These are phyloP conservation scores for Heritiera fomes DNA, from an alignment of 345 rosid genomes.

Conservation along the genomic window DNA sequence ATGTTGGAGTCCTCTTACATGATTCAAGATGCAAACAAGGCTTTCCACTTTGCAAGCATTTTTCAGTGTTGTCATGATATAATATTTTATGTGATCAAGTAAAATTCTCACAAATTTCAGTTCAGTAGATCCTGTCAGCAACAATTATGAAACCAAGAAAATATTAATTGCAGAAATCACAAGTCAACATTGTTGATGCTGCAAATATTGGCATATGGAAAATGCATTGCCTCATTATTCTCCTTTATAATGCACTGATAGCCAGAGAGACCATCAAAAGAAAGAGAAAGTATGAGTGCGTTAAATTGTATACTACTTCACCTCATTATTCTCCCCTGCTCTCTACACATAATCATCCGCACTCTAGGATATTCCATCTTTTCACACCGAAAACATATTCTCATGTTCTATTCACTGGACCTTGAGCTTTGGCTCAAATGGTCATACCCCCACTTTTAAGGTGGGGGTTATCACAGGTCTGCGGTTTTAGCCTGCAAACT, in stretches of 20 bases:
- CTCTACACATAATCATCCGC: background rate
- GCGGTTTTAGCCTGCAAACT: background rate
- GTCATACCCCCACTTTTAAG: background rate
- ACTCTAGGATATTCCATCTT: background rate
- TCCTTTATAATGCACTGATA: background rate
- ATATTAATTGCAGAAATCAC: background rate
- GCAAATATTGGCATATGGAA: background rate
- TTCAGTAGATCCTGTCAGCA: background rate
- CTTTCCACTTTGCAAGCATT: background rate
- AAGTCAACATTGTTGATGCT: background rate
- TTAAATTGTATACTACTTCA: conserved; percentile 1
- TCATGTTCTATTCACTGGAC: background rate
- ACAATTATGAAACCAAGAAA: background rate
- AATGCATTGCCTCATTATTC: background rate
- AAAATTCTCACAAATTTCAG: background rate
- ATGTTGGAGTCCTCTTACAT: background rate
- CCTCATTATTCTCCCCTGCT: background rate
- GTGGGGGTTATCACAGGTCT: no score
- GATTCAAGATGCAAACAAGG: background rate
- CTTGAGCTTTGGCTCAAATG: background rate
- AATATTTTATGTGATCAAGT: background rate
- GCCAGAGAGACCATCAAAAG: background rate
- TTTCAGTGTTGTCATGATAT: background rate
- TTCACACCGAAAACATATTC: background rate
- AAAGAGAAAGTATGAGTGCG: background rate